These are phyloP conservation scores for Phellinidium pouzarii DNA, from an alignment of 1,284 basidiomycete genomes.

Conservation along the genomic window DNA sequence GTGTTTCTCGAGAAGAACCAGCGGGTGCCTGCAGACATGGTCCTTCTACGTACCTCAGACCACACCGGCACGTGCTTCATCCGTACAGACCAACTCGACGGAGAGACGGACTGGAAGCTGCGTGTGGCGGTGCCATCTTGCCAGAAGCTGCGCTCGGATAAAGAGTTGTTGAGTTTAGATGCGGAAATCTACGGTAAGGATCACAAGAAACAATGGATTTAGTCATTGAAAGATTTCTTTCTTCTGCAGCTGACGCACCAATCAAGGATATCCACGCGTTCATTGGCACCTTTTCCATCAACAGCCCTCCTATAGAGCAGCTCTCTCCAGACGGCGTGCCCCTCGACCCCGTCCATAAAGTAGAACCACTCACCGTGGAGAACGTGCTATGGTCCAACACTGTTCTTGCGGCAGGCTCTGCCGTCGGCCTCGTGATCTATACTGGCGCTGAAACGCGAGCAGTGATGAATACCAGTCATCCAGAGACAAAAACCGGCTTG, in stretches of 20 bases:
- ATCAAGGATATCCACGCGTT: constrained; percentile 98
- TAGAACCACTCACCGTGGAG: constrained; percentile 84
- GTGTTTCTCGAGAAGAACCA: constrained; percentile 95
- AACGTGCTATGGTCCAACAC: constrained; percentile 98
- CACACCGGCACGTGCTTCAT: constrained; percentile 92
- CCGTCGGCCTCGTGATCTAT: constrained; percentile 89
- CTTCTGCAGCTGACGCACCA: constrained; percentile 73
- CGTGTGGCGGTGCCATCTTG: constrained; percentile 83
- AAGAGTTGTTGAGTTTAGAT: constrained; percentile 65
- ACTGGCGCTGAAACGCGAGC: constrained; percentile 94
- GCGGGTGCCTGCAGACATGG: constrained; percentile 91
- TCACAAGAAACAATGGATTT: neutral
- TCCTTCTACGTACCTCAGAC: constrained; percentile 85
- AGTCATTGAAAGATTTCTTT: neutral
- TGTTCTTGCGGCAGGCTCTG: constrained; percentile 91
- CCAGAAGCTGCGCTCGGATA: constrained; percentile 66
- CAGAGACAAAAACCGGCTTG: constrained; percentile 90
- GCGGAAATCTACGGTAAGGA: constrained; percentile 77
- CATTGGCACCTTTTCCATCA: constrained; percentile 85
- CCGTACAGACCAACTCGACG: constrained; percentile 95
- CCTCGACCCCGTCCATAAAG: constrained; percentile 50
- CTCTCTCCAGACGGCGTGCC: constrained; percentile 48
- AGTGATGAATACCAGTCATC: constrained; percentile 99
- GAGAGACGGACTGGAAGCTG: constrained; percentile 99
- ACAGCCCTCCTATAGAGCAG: constrained; percentile 41